Evolutionary conservation across 139 green algal genomes (phyloP), one percentile per base, ranked within the genome.

Genomic region (Raphidocelis subcapitata): DNA sequence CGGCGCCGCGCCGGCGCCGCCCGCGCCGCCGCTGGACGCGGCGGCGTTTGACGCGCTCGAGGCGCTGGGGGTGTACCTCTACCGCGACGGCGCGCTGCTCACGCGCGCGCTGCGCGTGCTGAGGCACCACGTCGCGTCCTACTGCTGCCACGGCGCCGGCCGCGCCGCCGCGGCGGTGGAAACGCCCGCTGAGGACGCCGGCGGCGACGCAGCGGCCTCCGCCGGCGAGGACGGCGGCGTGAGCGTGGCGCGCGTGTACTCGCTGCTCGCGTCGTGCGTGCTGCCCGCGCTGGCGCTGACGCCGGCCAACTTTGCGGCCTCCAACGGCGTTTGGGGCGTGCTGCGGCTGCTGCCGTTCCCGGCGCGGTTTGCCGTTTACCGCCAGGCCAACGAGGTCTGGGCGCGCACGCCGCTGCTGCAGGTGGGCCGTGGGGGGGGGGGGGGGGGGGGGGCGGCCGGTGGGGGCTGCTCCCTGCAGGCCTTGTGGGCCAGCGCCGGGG

Each of bases 321-420:
- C 77, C 2, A 46, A 55, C 16, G 85, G 93, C 78, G 67, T 93
- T 33, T 97, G 92, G 92, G 69, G 72, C 2, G 73, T 89, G n/a
- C 67, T 97, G 29, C 37, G 65, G 10, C 57, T 85, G 62, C 76
- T 97, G 49, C 87, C 84, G 14, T 94, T 86, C 74, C 70, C 69
- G 32, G 41, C 75, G 1, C 80, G 89, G 26, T 94, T 86, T 69
- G 71, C 67, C 28, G 56, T 92, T 12, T 94, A 94, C 46, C 65
- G 51, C 14, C 75, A 85, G 31, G 66, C 82, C 21, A 77, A 66
- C 74, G 85, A 77, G 65, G 8, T 67, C 5, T 41, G 20, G 41
- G 41, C 41, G 8, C 8, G 12, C 8, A 49, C 41, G 41, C 41
- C 41, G 41, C 41, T 49, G 41, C 41, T 49, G 41, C 41, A 49